Conservation (phyloP, 805 yeast genomes). For the Scheffersomyces coipomensis region DNA sequence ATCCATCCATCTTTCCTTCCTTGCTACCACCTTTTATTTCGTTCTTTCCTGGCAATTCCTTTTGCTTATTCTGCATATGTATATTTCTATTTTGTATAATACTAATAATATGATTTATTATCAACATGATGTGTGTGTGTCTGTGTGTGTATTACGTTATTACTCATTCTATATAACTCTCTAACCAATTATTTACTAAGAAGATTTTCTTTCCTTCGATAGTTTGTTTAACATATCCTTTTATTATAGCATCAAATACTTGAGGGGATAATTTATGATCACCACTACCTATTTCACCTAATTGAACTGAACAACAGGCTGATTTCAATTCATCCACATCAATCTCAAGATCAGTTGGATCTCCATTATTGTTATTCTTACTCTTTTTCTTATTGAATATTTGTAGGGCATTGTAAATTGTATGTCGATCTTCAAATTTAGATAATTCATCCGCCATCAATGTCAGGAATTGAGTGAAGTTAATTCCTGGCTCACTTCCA, state of each 20-base stretch:
- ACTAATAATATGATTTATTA: too few relatives aligned
- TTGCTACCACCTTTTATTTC: background rate
- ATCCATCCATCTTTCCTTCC: background rate
- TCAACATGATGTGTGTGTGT: too few relatives aligned
- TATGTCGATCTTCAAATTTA: constrained; percentile 50
- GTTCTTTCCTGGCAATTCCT: too few relatives aligned
- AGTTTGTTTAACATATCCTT: constrained; percentile 54
- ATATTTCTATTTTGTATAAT: constrained; percentile 1
- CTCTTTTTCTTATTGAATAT: constrained; percentile 36
- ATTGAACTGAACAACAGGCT: constrained; percentile 44
- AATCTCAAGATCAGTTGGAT: constrained; percentile 39
- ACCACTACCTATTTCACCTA: constrained; percentile 47
- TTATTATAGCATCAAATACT: constrained; percentile 51
- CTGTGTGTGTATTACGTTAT: too few relatives aligned
- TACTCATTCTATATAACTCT: constrained; percentile 42
- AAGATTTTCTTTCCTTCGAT: constrained; percentile 60
- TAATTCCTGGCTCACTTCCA: constrained; percentile 33
- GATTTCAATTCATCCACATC: constrained; percentile 49
- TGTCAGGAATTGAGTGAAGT: constrained; percentile 66
- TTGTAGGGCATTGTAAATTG: constrained; percentile 56
- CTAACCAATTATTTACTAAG: constrained; percentile 61
- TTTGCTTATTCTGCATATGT: background rate
- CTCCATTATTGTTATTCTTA: constrained; percentile 15
- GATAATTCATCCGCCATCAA: constrained; percentile 57
- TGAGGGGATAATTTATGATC: constrained; percentile 38